Conservation (phyloP, 2,329 filamentous ascomycete genomes). For the Dactylonectria estremocensis region DNA sequence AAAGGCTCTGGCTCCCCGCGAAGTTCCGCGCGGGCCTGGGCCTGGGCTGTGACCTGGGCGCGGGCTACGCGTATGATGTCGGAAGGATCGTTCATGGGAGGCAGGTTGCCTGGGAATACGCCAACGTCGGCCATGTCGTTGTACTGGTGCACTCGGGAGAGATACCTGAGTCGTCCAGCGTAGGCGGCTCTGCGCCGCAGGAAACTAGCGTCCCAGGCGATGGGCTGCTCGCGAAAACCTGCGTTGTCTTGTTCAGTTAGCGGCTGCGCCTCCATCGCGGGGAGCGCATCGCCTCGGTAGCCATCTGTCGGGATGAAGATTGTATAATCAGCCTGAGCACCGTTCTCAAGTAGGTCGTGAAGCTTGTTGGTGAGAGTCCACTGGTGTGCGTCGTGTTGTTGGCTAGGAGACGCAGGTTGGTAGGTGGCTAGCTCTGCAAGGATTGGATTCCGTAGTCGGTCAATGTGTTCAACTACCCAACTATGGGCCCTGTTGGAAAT, state of each 20-base stretch:
- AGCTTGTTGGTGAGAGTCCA: slow-evolving; percentile 2
- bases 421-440: neutral
- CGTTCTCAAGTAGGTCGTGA: neutral
- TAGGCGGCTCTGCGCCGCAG: neutral
- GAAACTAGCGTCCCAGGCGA: neutral
- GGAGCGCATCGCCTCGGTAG: neutral
- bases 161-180: neutral
- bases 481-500: neutral
- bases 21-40: neutral
- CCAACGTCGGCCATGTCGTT: neutral
- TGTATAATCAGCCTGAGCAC: neutral
- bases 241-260: neutral
- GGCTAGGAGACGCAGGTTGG: neutral
- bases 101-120: neutral
- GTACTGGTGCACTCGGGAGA: neutral
- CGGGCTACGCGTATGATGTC: neutral
- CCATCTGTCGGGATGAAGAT: neutral
- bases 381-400: neutral
- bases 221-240: neutral
- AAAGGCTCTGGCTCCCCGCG: neutral
- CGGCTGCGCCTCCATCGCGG: neutral
- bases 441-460: neutral
- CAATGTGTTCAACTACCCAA: neutral
- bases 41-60: neutral
- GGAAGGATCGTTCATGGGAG: neutral